Conservation (phyloP, 257 asterid species). For the Solanum sejunctum region DNA sequence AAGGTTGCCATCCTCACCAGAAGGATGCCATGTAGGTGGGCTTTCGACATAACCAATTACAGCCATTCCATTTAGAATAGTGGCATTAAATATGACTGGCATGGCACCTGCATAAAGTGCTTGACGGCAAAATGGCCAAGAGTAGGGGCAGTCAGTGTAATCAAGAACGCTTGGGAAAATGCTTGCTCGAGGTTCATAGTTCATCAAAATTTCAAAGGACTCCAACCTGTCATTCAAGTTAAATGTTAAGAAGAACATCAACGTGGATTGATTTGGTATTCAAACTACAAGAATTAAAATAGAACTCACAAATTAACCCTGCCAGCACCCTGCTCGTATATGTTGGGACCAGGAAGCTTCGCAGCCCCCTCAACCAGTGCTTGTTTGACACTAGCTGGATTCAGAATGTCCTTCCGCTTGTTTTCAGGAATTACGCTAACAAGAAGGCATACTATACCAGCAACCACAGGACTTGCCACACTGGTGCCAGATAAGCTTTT, state of each 20-base stretch:
- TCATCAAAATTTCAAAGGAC: slow-evolving; percentile 78
- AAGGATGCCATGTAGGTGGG: slow-evolving; percentile 89
- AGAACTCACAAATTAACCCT: slow-evolving; percentile 93
- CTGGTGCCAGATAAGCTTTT: slow-evolving; percentile 99
- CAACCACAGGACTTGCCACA: slow-evolving; percentile 99
- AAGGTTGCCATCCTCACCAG: slow-evolving; percentile 74
- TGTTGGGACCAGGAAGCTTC: slow-evolving; percentile 90
- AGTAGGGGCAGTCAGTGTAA: slow-evolving; percentile 88
- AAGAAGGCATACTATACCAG: slow-evolving; percentile 96
- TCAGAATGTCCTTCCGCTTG: slow-evolving; percentile 66
- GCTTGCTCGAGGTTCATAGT: slow-evolving; percentile 92
- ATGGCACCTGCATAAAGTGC: slow-evolving; percentile 95
- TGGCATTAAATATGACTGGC: slow-evolving; percentile 90
- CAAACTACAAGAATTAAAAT: slow-evolving; percentile 6
- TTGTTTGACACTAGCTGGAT: slow-evolving; percentile 97
- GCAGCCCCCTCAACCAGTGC: slow-evolving; percentile 98
- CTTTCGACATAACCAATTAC: slow-evolving; percentile 73
- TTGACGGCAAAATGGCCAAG: slow-evolving; percentile 99
- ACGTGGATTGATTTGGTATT: neutral
- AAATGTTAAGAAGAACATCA: neutral
- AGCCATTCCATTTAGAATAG: slow-evolving; percentile 96
- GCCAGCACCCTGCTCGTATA: slow-evolving; percentile 99
- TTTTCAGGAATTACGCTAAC: slow-evolving; percentile 79
- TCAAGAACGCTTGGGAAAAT: slow-evolving; percentile 88
- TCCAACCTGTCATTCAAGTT: slow-evolving; percentile 55